A percentile compares a stretch with the other conserved stretches of the same genome.
These are phyloP conservation scores for Termitomyces sp. DNA, from an alignment of 768 basidiomycete genomes.

Conservation along the genomic window DNA sequence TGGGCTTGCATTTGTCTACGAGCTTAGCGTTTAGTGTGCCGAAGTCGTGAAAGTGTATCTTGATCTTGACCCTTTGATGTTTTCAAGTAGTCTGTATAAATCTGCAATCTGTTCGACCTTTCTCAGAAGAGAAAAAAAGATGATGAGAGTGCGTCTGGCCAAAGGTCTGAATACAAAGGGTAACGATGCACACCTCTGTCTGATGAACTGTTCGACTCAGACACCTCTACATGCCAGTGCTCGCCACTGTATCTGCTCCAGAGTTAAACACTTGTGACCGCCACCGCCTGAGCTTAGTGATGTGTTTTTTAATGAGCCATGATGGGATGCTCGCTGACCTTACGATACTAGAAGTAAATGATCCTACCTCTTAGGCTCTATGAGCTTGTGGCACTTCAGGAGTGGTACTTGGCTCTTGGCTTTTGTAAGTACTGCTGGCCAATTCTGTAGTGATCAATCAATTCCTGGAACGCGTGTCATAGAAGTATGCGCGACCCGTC, in stretches of 20 bases:
- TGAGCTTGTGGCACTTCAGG: no score
- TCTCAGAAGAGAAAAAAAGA: not conserved
- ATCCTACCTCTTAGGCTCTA: no score
- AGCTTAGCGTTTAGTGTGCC: constrained; percentile 7
- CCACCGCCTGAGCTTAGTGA: no score
- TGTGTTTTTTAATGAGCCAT: no score
- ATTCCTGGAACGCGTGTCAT: no score
- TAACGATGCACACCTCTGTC: not conserved
- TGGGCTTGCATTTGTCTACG: constrained; percentile 19
- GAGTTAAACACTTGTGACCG: not conserved
- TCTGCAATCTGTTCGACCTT: not conserved
- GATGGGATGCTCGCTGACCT: no score
- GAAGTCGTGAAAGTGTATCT: not conserved
- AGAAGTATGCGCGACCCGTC: no score
- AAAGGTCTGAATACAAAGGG: not conserved
- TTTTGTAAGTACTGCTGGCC: no score
- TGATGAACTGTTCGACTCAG: not conserved
- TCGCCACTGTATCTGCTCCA: not conserved
- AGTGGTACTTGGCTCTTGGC: no score
- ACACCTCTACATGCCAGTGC: not conserved
- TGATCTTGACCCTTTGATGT: not conserved
- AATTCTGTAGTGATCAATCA: no score
- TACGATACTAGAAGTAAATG: no score
- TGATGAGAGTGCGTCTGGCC: not conserved
- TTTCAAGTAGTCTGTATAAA: not conserved